phyloP scores from a whole-genome alignment of 495 filamentous ascomycete species.

The Articulospora tetracladia region DNA sequence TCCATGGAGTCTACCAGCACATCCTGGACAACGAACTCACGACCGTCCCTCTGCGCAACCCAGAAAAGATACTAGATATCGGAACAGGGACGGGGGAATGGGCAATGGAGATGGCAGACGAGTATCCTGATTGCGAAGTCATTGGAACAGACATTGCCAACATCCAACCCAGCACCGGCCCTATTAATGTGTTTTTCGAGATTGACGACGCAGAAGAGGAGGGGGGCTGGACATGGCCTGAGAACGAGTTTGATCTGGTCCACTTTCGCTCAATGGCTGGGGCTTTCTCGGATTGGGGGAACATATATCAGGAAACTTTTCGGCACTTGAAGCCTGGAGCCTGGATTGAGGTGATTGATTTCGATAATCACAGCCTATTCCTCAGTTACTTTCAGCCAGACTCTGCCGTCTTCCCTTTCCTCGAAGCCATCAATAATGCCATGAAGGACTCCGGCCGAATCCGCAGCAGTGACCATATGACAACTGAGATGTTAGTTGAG shows the following conservation, averaged over 20 bases:
- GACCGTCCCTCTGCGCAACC: conserved; percentile 47
- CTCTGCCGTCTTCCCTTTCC: conserved; percentile 32
- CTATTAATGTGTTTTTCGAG: conserved; percentile 67
- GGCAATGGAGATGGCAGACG: conserved; percentile 68
- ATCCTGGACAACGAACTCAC: conserved; percentile 57
- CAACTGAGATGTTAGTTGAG: conserved; percentile 42
- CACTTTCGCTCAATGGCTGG: conserved; percentile 62
- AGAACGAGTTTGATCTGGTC: conserved; percentile 59
- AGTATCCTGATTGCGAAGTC: conserved; percentile 57
- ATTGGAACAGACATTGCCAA: conserved; percentile 61
- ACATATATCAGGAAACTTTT: conserved; percentile 57
- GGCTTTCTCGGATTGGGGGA: conserved; percentile 58
- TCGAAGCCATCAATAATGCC: conserved; percentile 37
- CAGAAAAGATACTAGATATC: conserved; percentile 60
- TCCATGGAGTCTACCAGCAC: conserved; percentile 62
- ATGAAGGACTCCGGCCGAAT: conserved; percentile 39
- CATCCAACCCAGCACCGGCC: conserved; percentile 48
- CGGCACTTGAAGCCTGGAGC: conserved; percentile 59
- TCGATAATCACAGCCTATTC: conserved; percentile 38
- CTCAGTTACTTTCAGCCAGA: conserved; percentile 35
- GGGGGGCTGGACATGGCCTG: conserved; percentile 43
- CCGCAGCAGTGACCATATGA: conserved; percentile 51
- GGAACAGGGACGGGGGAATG: conserved; percentile 70
- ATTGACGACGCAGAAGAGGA: conserved; percentile 63
- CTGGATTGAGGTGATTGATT: conserved; percentile 61